phyloP scores from a whole-genome alignment of 306 rosid genomes.

The Albizia julibrissin region DNA sequence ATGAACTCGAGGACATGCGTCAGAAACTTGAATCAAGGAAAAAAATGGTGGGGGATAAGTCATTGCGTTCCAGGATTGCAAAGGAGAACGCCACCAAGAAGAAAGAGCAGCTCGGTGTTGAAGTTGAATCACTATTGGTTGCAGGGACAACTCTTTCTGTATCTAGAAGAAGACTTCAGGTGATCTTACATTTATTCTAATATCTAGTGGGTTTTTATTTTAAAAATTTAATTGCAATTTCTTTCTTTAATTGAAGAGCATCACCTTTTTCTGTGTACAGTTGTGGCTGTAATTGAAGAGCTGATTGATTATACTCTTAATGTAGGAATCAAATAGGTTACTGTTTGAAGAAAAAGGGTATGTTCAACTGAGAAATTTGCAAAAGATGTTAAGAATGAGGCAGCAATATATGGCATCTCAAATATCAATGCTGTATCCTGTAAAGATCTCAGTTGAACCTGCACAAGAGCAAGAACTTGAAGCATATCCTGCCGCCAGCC shows the following conservation, averaged over 20 bases:
- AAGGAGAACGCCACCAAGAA: slow-evolving; percentile 69
- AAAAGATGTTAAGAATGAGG: slow-evolving; percentile 69
- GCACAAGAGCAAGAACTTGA: slow-evolving; percentile 95
- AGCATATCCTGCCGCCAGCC: slow-evolving; percentile 72
- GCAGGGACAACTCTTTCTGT: slow-evolving; percentile 82
- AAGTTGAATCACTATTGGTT: slow-evolving; percentile 78
- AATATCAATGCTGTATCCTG: slow-evolving; percentile 85
- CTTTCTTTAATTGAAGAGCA: neutral
- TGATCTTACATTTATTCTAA: slow-evolving; percentile 27
- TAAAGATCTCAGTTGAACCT: slow-evolving; percentile 74
- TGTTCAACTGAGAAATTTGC: slow-evolving; percentile 59
- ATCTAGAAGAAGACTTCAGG: slow-evolving; percentile 79
- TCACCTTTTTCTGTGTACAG: neutral
- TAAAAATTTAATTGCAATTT: neutral
- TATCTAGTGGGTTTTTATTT: neutral
- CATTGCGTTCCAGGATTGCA: slow-evolving; percentile 49
- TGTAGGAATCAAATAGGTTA: slow-evolving; percentile 64
- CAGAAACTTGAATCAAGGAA: slow-evolving; percentile 77
- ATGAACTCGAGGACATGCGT: slow-evolving; percentile 81
- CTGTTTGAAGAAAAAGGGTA: slow-evolving; percentile 71
- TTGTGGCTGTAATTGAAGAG: slow-evolving; percentile 26
- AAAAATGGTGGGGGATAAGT: slow-evolving; percentile 52
- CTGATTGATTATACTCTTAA: slow-evolving; percentile 38
- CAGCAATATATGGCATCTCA: slow-evolving; percentile 81
- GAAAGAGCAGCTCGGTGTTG: slow-evolving; percentile 72